Evolutionary conservation across 2,329 filamentous ascomycete species (phyloP).

Genomic region (Dactylonectria estremocensis): DNA sequence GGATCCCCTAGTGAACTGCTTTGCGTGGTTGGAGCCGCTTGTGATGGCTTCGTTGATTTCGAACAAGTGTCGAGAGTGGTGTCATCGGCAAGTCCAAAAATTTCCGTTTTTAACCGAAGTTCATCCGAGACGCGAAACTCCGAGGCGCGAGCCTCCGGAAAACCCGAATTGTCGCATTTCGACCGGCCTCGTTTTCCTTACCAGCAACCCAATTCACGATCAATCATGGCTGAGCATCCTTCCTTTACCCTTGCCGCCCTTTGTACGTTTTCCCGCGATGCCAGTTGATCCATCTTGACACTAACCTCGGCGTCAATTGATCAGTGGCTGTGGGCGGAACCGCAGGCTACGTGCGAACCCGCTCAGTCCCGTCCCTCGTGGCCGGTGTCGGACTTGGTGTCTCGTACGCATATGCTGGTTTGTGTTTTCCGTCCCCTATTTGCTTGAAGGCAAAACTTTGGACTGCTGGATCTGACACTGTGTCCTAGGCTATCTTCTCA

Average conservation of each 20-base stretch:
- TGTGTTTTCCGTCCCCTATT: not conserved
- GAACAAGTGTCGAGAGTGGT: not conserved
- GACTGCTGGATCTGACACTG: not conserved
- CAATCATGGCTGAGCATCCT: constrained; percentile 57
- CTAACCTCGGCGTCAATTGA: not conserved
- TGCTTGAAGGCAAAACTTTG: not conserved
- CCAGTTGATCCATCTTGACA: not conserved
- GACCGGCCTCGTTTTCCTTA: not conserved
- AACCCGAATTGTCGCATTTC: not conserved
- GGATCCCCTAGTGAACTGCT: too few relatives aligned
- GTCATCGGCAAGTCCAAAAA: not conserved
- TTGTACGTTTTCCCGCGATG: constrained; percentile 44
- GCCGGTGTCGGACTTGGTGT: constrained; percentile 45
- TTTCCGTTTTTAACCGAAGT: not conserved
- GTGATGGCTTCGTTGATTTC: too few relatives aligned
- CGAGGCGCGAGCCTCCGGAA: not conserved
- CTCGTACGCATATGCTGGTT: constrained; percentile 47
- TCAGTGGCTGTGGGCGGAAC: constrained; percentile 47
- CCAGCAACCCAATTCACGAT: not conserved
- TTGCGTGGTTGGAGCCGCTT: too few relatives aligned
- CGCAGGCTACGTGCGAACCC: constrained; percentile 45
- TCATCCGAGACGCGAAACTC: not conserved
- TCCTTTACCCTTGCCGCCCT: constrained; percentile 59
- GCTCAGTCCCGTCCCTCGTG: constrained; percentile 46
- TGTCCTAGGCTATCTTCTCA: constrained; percentile 56